Conservation (phyloP, 768 basidiomycete species). For the Pholiota conissans region DNA sequence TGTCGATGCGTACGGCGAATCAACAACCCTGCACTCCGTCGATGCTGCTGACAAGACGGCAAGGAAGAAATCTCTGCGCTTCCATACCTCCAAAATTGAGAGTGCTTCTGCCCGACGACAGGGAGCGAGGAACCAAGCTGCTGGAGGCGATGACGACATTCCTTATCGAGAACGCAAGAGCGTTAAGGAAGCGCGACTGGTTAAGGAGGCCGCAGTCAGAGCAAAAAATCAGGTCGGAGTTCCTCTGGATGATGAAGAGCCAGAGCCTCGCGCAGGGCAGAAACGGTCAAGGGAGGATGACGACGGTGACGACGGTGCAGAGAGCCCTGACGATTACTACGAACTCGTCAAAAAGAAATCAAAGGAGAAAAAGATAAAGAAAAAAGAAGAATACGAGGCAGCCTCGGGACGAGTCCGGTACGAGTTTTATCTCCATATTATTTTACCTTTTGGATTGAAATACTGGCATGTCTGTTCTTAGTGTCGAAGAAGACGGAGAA, state of each 20-base stretch:
- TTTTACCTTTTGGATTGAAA: background rate
- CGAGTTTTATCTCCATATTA: conserved; percentile 1
- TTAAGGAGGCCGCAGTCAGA: conserved; percentile 51
- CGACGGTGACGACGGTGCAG: conserved; percentile 40
- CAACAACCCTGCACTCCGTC: conserved; percentile 59
- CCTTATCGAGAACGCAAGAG: conserved; percentile 81
- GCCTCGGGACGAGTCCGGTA: conserved; percentile 33
- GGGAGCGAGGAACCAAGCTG: conserved; percentile 65
- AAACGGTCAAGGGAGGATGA: conserved; percentile 37
- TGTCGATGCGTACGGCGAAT: conserved; percentile 75
- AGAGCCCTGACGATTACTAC: conserved; percentile 79
- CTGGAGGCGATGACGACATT: conserved; percentile 93
- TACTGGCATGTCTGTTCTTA: conserved; percentile 14
- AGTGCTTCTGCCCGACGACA: conserved; percentile 74
- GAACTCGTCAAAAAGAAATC: conserved; percentile 80
- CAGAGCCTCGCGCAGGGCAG: conserved; percentile 33
- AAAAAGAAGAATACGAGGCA: conserved; percentile 81
- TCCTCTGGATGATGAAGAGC: conserved; percentile 63
- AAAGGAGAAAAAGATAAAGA: conserved; percentile 72
- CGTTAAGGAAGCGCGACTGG: conserved; percentile 55
- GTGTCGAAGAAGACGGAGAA: conserved; percentile 29
- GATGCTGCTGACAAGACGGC: conserved; percentile 86
- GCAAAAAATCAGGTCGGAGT: conserved; percentile 56
- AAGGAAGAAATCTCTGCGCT: conserved; percentile 80
- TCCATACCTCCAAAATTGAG: conserved; percentile 93